A percentile compares a stretch with the other conserved stretches of the same genome.
phyloP scores from a whole-genome alignment of 78 protist species.

The Protostelium mycophagum region DNA sequence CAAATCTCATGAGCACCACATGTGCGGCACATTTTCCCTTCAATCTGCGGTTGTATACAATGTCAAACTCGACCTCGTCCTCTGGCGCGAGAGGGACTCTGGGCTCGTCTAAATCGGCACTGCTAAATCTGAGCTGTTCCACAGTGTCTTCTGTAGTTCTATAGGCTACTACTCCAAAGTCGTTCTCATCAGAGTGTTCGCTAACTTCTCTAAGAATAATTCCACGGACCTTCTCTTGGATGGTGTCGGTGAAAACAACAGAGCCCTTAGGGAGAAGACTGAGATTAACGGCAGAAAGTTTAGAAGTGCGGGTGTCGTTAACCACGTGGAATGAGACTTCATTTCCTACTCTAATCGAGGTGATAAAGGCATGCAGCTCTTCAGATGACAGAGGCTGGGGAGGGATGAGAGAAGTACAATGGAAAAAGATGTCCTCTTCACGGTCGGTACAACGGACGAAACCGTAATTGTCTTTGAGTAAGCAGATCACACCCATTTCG shows the following conservation, averaged over 20 bases:
- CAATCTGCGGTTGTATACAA: background rate
- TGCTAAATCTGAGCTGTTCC: background rate
- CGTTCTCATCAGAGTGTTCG: background rate
- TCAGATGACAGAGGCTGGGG: background rate
- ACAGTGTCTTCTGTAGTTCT: background rate
- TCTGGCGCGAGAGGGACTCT: background rate
- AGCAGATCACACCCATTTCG: background rate
- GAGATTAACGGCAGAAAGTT: background rate
- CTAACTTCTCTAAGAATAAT: background rate
- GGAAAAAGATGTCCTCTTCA: background rate
- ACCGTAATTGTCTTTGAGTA: background rate
- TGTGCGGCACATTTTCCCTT: background rate
- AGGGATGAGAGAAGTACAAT: background rate
- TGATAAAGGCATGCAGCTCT: background rate
- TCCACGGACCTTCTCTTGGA: background rate
- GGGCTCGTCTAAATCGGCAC: background rate
- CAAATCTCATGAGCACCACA: background rate
- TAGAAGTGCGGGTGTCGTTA: background rate
- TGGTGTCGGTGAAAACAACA: background rate
- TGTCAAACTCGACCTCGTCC: background rate
- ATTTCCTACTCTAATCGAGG: background rate
- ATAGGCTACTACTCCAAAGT: background rate
- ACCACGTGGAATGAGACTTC: background rate
- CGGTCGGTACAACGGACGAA: background rate
- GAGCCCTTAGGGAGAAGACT: background rate